phyloP scores from a whole-genome alignment of 2,329 filamentous ascomycete genomes.

The Xylariales sp. region DNA sequence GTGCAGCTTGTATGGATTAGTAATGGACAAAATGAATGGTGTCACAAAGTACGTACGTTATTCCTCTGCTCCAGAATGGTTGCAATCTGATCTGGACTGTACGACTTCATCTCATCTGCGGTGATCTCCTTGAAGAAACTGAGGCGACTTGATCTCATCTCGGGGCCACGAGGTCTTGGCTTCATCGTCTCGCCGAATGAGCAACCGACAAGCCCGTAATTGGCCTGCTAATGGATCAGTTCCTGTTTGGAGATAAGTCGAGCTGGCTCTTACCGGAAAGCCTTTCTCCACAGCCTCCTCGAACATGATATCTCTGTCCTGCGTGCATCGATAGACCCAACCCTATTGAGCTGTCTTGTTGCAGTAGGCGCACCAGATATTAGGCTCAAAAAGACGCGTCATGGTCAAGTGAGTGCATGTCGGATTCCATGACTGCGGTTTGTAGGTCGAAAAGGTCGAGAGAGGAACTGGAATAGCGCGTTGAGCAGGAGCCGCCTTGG shows the following conservation, averaged over 20 bases:
- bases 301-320: constrained; percentile 33
- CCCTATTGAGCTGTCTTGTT: constrained; percentile 51
- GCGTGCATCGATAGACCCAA: constrained; percentile 66
- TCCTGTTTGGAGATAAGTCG: too few species aligned
- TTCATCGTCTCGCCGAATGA: constrained; percentile 28
- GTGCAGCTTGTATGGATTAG: constrained; percentile 26
- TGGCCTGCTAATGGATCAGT: constrained; percentile 13
- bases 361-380: constrained; percentile 55
- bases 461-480: neutral
- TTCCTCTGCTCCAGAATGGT: constrained; percentile 46
- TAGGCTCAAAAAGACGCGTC: constrained; percentile 55
- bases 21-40: neutral
- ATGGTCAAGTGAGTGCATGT: constrained; percentile 65
- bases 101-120: constrained; percentile 35
- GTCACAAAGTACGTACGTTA: constrained; percentile 33
- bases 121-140: constrained; percentile 42
- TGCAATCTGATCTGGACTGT: constrained; percentile 42
- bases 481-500: neutral
- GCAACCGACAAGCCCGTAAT: constrained; percentile 29
- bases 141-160: constrained; percentile 36
- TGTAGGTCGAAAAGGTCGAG: constrained; percentile 9
- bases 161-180: constrained; percentile 33
- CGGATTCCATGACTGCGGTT: constrained; percentile 14
- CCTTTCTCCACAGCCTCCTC: constrained; percentile 29
- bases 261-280: constrained; percentile 22